A percentile compares a stretch with the other conserved stretches of the same genome.
phyloP scores from a whole-genome alignment of 306 rosid species.

The Trifolium fragiferum region DNA sequence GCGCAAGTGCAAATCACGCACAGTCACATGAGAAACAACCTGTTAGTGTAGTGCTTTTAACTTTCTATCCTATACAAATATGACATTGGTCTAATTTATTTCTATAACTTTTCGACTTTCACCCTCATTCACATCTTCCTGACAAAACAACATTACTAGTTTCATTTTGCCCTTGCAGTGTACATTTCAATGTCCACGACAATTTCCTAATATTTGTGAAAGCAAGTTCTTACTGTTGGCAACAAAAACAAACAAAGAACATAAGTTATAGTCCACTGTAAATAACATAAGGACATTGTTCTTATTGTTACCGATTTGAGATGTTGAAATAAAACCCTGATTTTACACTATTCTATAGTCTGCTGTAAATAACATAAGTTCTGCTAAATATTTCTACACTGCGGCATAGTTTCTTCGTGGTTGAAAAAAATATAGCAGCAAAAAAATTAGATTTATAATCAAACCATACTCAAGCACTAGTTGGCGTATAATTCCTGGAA shows the following conservation, averaged over 20 bases:
- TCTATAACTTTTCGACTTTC: slow-evolving; percentile 6
- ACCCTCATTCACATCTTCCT: slow-evolving; percentile 21
- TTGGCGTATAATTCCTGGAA: slow-evolving; percentile 85
- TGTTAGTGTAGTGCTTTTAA: slow-evolving; percentile 17
- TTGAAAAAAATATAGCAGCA: slow-evolving; percentile 16
- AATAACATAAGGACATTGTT: slow-evolving; percentile 2
- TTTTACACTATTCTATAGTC: slow-evolving; percentile 21
- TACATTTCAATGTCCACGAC: slow-evolving; percentile 16
- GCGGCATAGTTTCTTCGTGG: slow-evolving; percentile 11
- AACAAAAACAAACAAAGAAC: no score
- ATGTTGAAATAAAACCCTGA: slow-evolving; percentile 24
- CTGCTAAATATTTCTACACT: not conserved
- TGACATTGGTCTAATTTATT: slow-evolving; percentile 1
- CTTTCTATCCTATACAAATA: slow-evolving; percentile 27
- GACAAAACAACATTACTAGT: slow-evolving; percentile 30
- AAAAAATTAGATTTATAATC: not conserved
- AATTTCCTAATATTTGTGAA: slow-evolving; percentile 21
- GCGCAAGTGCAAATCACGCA: slow-evolving; percentile 32
- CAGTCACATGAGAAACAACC: slow-evolving; percentile 27
- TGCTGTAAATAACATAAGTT: slow-evolving; percentile 18
- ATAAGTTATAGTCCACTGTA: no score
- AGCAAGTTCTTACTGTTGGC: not conserved
- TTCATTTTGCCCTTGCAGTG: slow-evolving; percentile 15
- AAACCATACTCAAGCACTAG: slow-evolving; percentile 75
- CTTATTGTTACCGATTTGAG: slow-evolving; percentile 15